phyloP scores from a whole-genome alignment of 257 asterid species.

The Primulina tabacum region DNA sequence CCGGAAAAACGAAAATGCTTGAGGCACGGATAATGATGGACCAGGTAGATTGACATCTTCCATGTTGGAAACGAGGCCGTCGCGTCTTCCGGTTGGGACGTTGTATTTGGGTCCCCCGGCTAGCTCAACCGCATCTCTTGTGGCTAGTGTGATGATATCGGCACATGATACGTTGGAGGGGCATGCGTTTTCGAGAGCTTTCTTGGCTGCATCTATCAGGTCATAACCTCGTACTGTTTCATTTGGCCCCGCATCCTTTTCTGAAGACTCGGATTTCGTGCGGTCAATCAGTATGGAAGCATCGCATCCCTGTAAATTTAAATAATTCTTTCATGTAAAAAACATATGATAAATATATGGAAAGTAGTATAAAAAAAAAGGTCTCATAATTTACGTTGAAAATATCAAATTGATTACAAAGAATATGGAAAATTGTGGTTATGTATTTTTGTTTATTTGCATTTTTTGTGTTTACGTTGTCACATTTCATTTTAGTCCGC shows the following conservation, averaged over 20 bases:
- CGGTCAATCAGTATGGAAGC: constrained; percentile 52
- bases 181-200: constrained; percentile 46
- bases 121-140: constrained; percentile 67
- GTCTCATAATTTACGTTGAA: not conserved
- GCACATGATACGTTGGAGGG: constrained; percentile 69
- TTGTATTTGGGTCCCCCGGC: constrained; percentile 61
- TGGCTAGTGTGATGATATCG: constrained; percentile 68
- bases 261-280: constrained; percentile 35
- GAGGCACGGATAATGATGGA: constrained; percentile 34
- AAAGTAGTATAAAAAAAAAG: too few species aligned
- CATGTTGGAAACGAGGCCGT: constrained; percentile 49
- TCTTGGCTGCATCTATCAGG: constrained; percentile 60
- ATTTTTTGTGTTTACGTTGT: too few species aligned
- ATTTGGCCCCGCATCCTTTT: constrained; percentile 47
- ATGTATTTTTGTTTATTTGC: too few species aligned
- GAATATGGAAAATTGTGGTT: too few species aligned
- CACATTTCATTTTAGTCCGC: too few species aligned
- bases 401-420: too few species aligned
- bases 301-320: constrained; percentile 44
- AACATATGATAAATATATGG: not conserved
- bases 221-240: constrained; percentile 53
- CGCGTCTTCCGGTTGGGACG: constrained; percentile 61
- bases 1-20: constrained; percentile 40
- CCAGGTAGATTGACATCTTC: constrained; percentile 56
- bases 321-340: not conserved